Percentiles rank a stretch among this genome's conserved stretches.
phyloP scores from a whole-genome alignment of 345 rosid species.

The Murraya koenigii region DNA sequence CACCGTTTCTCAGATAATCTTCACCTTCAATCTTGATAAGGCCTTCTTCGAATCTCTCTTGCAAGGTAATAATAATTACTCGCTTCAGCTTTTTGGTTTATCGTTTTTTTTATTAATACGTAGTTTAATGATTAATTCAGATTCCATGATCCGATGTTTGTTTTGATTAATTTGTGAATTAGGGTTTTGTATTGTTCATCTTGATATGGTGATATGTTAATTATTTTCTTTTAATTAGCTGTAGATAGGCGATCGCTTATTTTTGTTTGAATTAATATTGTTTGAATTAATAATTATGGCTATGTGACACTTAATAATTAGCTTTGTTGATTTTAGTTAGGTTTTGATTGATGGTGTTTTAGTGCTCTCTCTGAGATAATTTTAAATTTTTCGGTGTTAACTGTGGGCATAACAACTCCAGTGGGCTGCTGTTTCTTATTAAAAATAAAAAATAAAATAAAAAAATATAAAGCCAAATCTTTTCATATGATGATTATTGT shows the following conservation, averaged over 20 bases:
- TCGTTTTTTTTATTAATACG: background rate
- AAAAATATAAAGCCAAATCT: too few species aligned
- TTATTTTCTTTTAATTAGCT: background rate
- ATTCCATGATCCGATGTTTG: background rate
- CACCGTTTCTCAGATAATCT: background rate
- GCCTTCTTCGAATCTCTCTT: background rate
- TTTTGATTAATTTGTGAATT: background rate
- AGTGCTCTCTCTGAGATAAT: background rate
- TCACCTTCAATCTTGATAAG: rapidly evolving
- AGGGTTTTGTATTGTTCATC: background rate
- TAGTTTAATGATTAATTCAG: background rate
- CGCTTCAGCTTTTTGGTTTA: background rate
- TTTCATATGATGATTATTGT: background rate
- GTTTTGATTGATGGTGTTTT: background rate
- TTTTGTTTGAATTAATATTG: background rate
- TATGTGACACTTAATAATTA: too few species aligned
- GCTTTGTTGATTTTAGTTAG: background rate
- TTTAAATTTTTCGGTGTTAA: background rate
- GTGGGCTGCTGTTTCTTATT: background rate
- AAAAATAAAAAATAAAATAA: too few species aligned
- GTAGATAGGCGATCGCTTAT: background rate
- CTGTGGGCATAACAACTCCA: background rate
- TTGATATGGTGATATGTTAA: background rate
- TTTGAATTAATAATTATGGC: background rate
- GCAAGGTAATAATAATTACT: background rate